Conservation (phyloP, 164 flowering plant genomes). For the Sedum album region DNA sequence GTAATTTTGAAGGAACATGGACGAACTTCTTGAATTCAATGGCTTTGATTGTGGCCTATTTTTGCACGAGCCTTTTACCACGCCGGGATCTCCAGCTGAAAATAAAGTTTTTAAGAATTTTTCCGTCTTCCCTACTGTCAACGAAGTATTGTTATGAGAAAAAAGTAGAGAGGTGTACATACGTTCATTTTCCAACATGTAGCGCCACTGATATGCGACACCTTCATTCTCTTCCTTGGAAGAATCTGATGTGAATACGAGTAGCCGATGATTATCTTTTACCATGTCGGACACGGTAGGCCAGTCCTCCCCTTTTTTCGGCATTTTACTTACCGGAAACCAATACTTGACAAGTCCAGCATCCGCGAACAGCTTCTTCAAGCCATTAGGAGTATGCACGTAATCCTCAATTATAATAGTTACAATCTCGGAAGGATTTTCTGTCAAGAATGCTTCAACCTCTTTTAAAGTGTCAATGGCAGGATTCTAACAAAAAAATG, state of each 20-base stretch:
- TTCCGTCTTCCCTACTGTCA: neutral
- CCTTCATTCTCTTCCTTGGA: conserved; percentile 91
- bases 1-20: conserved; percentile 77
- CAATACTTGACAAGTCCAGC: conserved; percentile 81
- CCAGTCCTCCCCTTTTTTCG: conserved; percentile 85
- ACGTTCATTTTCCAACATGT: conserved; percentile 91
- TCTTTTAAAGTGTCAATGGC: conserved; percentile 89
- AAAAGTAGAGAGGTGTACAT: conserved; percentile 17
- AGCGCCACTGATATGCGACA: conserved; percentile 93
- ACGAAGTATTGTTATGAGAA: neutral
- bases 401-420: conserved; percentile 96
- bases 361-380: conserved; percentile 61
- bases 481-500: conserved; percentile 57
- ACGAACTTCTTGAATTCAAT: conserved; percentile 53
- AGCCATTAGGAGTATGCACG: conserved; percentile 84
- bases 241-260: conserved; percentile 84
- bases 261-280: conserved; percentile 59
- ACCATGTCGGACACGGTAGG: conserved; percentile 86
- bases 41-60: conserved; percentile 82
- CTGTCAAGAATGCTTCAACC: conserved; percentile 77
- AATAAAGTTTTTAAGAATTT: conserved; percentile 7
- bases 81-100: conserved; percentile 97
- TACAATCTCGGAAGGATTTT: conserved; percentile 73
- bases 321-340: conserved; percentile 93
- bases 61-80: conserved; percentile 65